A percentile compares a stretch with the other conserved stretches of the same genome.
phyloP scores from a whole-genome alignment of 495 filamentous ascomycete genomes.

The Platismatia glauca region DNA sequence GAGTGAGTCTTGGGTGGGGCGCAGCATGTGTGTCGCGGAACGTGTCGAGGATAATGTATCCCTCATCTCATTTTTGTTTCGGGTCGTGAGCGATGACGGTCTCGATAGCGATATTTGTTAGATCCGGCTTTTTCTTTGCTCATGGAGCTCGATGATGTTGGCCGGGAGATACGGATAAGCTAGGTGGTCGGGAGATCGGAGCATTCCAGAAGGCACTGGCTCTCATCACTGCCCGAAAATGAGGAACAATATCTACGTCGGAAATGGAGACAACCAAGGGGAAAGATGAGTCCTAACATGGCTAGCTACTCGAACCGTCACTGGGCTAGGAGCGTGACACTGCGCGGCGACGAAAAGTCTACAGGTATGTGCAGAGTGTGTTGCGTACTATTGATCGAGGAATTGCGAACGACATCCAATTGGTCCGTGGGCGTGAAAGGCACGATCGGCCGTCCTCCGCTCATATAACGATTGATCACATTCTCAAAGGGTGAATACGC shows the following conservation, averaged over 20 bases:
- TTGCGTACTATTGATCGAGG: background rate
- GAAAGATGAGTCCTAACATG: too few species aligned
- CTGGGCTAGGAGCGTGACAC: background rate
- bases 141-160: too few species aligned
- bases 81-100: too few species aligned
- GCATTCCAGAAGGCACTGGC: too few species aligned
- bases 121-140: too few species aligned
- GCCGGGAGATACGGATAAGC: too few species aligned
- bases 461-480: slow-evolving; percentile 3
- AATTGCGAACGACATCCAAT: background rate
- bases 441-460: background rate
- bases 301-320: background rate
- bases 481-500: slow-evolving; percentile 2
- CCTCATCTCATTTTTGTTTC: background rate
- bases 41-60: background rate
- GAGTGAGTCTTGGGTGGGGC: background rate
- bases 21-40: background rate
- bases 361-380: background rate
- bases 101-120: too few species aligned
- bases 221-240: too few species aligned
- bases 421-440: background rate
- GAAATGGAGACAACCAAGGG: too few species aligned
- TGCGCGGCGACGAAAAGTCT: background rate
- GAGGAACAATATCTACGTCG: too few species aligned
- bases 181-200: too few species aligned